Base-by-base conservation (phyloP, 2,329 filamentous ascomycete species). In the Diaporthe aspalathi region DNA sequence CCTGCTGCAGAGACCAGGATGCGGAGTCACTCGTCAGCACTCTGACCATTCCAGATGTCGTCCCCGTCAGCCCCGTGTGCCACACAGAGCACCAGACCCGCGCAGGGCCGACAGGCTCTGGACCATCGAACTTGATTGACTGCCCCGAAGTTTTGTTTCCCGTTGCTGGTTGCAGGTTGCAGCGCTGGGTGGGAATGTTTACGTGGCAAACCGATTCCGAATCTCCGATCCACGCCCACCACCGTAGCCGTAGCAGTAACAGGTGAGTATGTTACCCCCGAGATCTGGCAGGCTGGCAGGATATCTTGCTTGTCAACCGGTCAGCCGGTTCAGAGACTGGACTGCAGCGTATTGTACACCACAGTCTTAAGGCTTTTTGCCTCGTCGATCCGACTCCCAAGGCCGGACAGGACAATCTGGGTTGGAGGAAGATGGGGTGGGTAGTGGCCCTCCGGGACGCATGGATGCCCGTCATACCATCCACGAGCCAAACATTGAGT, bases 381-480 rank as follows among this genome's bases (percentile, higher is more conserved):
- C 57, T 32, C 20, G 60, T 63, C 43, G 29, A 49, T 27, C 43
- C 6, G 3, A 49, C 43, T 35, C 60, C 47, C 57, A 5, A 32
- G 24, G 38, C 17, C n/a, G n/a, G n/a, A n/a, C n/a, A n/a, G n/a
- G n/a, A n/a, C n/a, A n/a, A n/a, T n/a, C n/a, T n/a, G n/a, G n/a
- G n/a, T n/a, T n/a, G 11, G 24, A 32, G 14, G 2, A 32, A 29
- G 27, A 47, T 50, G 47, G 47, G 9, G 32, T n/a, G n/a, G 56
- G 20, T 20, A 65, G 45, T 65, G 29, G 29, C 29, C 43, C 45
- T 65, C 60, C 60, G 60, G 45, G 29, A 50, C 29, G 43, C 60
- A 65, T 50, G 60, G 60, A 38, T 65, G 60, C 60, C 60, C n/a
- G 60, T 65, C 60, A 50, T 65, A 65, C 45, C 60, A 65, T 38